Base-by-base conservation (phyloP, 148 eudicot genomes). In the Camellia japonica region DNA sequence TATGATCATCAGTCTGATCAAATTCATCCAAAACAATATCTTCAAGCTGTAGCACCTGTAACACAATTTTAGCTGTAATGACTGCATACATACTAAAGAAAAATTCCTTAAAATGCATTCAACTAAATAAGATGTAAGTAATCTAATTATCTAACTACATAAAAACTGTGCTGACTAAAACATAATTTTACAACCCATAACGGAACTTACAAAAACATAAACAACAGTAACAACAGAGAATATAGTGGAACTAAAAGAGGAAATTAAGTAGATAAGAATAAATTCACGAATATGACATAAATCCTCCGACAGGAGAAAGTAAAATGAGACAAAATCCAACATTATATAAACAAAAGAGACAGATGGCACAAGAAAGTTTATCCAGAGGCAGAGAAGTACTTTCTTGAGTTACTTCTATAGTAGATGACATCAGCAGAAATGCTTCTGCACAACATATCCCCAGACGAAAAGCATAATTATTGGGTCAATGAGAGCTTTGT, bases 11-110 rank as follows among this genome's bases (percentile, higher is more conserved):
- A 78, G 80, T 88, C 74, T 83, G 91, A 79, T 82, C 89, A 82
- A 88, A 81, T 46, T 90, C 91, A 84, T 90, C 89, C 97, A 97
- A 92, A 68, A 81, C 87, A 64, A 85, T 89, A 88, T 93, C 95
- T 84, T 91, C 95, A 77, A 95, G 82, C 99, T 95, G 97, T 74
- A 87, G 85, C 79, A 85, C 56, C 77, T 84, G 80, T 84, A 59
- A 74, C 73, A 82, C 41, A 85, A 67, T 46, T 74, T 84, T 85
- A 84, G 84, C 72, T 73, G 77, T 69, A 74, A 84, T 82, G 69
- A 75, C 64, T 56, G 67, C 73, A 74, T 9, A 67, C 73, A 74
- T 9, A 67, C 14, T 30, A 38, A 43, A 14, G 55, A 44, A 43
- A 73, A 64, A 73, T 58, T 64, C 84, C 74, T 23, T 54, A 74